phyloP scores from a whole-genome alignment of 1,139 yeast genomes.

The Candida dubliniensis region DNA sequence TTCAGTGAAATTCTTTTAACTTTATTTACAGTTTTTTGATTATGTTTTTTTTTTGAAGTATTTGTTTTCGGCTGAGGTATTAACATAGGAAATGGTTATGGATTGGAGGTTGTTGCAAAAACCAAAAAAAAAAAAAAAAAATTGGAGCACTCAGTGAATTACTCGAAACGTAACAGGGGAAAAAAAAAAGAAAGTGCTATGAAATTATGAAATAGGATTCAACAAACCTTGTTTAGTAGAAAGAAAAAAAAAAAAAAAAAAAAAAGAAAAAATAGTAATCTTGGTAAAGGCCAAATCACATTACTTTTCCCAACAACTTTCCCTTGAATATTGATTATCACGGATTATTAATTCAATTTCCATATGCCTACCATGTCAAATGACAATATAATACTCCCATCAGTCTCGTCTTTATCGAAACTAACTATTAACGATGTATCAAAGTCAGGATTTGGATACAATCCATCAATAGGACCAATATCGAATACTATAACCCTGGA shows the following conservation, averaged over 20 bases:
- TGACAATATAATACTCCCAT: constrained; percentile 41
- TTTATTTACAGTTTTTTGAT: neutral
- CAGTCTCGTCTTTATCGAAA: constrained; percentile 35
- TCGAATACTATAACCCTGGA: constrained; percentile 42
- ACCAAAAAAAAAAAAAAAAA: constrained; percentile 3
- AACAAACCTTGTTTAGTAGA: too few species aligned
- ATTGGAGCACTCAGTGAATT: too few species aligned
- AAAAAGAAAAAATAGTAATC: too few species aligned
- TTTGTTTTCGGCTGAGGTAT: neutral
- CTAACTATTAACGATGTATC: constrained; percentile 37
- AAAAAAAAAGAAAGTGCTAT: too few species aligned
- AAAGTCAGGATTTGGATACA: constrained; percentile 44
- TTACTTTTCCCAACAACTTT: too few species aligned
- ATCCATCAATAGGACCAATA: constrained; percentile 44
- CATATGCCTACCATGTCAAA: constrained; percentile 24
- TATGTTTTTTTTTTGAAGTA: neutral
- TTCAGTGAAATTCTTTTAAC: constrained; percentile 4
- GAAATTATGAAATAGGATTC: too few species aligned
- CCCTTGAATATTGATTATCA: too few species aligned
- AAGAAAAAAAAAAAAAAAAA: too few species aligned
- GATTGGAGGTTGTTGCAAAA: neutral
- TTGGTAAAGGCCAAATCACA: too few species aligned
- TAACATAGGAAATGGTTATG: neutral
- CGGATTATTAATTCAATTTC: neutral
- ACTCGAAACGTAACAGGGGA: too few species aligned